Evolutionary conservation across 192 early-diverging fungal species (phyloP).

Genomic region (Backusella circina): DNA sequence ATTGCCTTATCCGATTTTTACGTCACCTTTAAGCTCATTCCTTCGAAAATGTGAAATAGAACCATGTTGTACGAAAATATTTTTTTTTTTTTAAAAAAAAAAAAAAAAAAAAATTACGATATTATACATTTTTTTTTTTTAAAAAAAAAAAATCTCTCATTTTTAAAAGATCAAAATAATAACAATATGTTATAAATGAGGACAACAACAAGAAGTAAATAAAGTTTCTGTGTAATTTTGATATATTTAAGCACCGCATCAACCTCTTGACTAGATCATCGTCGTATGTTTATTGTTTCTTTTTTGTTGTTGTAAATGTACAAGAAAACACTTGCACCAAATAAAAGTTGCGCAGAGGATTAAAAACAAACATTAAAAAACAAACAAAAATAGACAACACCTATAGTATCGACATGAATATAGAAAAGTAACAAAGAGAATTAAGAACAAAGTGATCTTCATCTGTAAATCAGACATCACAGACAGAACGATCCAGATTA

Average conservation of each 20-base stretch:
- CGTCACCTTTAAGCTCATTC: too few relatives aligned
- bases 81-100: too few relatives aligned
- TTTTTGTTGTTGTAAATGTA: too few relatives aligned
- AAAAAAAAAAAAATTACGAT: too few relatives aligned
- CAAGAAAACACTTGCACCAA: not conserved
- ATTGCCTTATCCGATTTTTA: too few relatives aligned
- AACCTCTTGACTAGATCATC: too few relatives aligned
- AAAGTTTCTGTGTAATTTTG: not conserved
- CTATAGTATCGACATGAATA: not conserved
- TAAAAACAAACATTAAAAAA: not conserved
- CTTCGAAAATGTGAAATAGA: too few relatives aligned
- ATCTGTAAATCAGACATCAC: not conserved
- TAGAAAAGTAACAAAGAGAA: not conserved
- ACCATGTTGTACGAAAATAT: too few relatives aligned
- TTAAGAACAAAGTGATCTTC: not conserved
- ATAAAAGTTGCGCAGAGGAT: not conserved
- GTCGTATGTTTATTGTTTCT: not conserved
- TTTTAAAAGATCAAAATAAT: not conserved
- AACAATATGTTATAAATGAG: not conserved
- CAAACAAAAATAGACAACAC: not conserved
- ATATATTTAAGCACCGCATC: not conserved
- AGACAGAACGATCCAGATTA: not conserved
- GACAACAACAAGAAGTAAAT: not conserved
- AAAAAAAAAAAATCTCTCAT: not conserved
- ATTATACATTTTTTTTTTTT: too few relatives aligned